Evolutionary conservation across 192 early-diverging fungal genomes (phyloP).

Genomic region (Coemansia sp.): DNA sequence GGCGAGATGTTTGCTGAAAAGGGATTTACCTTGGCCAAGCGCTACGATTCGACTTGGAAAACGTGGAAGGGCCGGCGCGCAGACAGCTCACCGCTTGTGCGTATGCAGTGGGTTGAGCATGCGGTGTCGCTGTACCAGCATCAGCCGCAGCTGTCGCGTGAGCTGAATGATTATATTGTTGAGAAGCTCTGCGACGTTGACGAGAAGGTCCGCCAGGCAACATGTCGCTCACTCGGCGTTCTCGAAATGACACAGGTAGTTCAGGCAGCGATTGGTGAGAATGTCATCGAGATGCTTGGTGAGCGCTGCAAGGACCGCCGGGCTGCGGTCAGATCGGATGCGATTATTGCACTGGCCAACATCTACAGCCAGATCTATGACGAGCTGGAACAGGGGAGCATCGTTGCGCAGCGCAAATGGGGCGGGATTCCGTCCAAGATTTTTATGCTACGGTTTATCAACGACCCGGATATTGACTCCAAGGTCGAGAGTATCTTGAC

Average conservation of each 20-base stretch:
- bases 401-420: slow-evolving; percentile 60
- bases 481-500: slow-evolving; percentile 48
- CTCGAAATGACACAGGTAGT: slow-evolving; percentile 62
- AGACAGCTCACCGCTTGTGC: slow-evolving; percentile 69
- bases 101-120: slow-evolving; percentile 73
- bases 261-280: slow-evolving; percentile 56
- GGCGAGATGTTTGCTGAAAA: slow-evolving; percentile 88
- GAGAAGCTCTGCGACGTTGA: slow-evolving; percentile 85
- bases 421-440: slow-evolving; percentile 80
- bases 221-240: slow-evolving; percentile 64
- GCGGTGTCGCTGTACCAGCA: slow-evolving; percentile 60
- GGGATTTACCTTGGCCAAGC: slow-evolving; percentile 62
- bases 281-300: slow-evolving; percentile 60
- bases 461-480: slow-evolving; percentile 73
- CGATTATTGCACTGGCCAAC: slow-evolving; percentile 66
- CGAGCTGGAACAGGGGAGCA: slow-evolving; percentile 68
- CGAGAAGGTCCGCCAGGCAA: slow-evolving; percentile 81
- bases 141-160: slow-evolving; percentile 68
- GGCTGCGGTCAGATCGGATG: slow-evolving; percentile 69
- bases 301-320: slow-evolving; percentile 90
- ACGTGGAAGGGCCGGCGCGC: slow-evolving; percentile 76
- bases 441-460: slow-evolving; percentile 81
- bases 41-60: slow-evolving; percentile 80
- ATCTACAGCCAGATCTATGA: slow-evolving; percentile 73
- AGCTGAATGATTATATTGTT: slow-evolving; percentile 63